Evolutionary conservation across 257 asterid genomes (phyloP).

Genomic region (Fraxinus excelsior): DNA sequence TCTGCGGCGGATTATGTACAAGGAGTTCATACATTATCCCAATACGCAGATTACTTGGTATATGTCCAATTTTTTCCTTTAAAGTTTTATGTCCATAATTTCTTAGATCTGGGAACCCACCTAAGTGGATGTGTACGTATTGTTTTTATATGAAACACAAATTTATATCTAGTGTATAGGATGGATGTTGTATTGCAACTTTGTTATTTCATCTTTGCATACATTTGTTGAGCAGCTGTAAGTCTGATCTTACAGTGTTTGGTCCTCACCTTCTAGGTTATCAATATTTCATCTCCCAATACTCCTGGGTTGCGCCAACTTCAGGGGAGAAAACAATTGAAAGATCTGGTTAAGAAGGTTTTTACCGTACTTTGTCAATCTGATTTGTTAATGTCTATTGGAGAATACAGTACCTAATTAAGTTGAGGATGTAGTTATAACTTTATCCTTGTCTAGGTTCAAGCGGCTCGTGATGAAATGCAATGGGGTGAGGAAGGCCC

Average conservation of each 20-base stretch:
- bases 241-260: constrained; percentile 13
- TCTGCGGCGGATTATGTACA: constrained; percentile 96
- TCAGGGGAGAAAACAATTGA: constrained; percentile 94
- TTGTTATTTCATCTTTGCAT: constrained; percentile 5
- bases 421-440: constrained; percentile 12
- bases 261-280: constrained; percentile 49
- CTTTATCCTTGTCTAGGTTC: constrained; percentile 52
- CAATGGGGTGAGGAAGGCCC: constrained; percentile 99
- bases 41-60: constrained; percentile 99
- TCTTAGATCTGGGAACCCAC: neutral
- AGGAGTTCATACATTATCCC: constrained; percentile 98
- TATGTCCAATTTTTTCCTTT: constrained; percentile 6
- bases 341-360: constrained; percentile 97
- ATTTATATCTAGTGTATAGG: neutral
- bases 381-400: neutral
- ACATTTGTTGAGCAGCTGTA: constrained; percentile 1
- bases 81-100: neutral
- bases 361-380: constrained; percentile 13
- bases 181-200: neutral
- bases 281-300: constrained; percentile 93
- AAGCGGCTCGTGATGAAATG: constrained; percentile 99
- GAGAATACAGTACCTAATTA: constrained; percentile 1
- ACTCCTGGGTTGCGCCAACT: constrained; percentile 98
- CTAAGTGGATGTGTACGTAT: constrained; percentile 2
- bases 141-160: neutral